These are phyloP conservation scores for Haplosporangium sp. DNA, from an alignment of 371 early-diverging fungal species.

Conservation along the genomic window DNA sequence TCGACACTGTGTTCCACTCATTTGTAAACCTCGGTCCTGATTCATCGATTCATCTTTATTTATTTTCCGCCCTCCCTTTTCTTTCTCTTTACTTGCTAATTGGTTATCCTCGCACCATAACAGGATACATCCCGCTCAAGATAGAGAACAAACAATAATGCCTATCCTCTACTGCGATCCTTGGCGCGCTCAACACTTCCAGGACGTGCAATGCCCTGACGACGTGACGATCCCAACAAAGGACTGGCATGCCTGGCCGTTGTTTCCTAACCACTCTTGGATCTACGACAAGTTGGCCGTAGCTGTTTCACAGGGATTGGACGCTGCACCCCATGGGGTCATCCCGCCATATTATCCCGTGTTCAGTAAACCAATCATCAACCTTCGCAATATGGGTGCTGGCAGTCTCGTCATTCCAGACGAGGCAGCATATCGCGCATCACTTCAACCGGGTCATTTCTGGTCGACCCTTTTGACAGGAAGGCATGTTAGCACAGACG, in stretches of 20 bases:
- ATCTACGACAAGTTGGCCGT: conserved; percentile 24
- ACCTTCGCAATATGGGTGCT: conserved; percentile 23
- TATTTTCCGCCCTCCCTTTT: too few species aligned
- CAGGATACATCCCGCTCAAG: too few species aligned
- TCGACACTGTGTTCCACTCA: too few species aligned
- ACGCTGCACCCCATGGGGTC: conserved; percentile 33
- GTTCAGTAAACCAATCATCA: conserved; percentile 33
- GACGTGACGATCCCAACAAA: conserved; percentile 17
- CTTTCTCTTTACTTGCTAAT: too few species aligned
- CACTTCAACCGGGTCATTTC: conserved; percentile 27
- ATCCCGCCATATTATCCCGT: conserved; percentile 18
- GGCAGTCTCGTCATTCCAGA: conserved; percentile 21
- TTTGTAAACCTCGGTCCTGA: too few species aligned
- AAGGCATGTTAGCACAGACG: conserved; percentile 25
- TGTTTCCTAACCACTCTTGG: conserved; percentile 27
- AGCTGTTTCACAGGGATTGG: conserved; percentile 17
- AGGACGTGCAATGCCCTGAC: conserved; percentile 16
- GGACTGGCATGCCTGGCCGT: conserved; percentile 11
- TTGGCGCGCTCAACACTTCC: conserved; percentile 20
- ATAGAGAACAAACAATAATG: neutral
- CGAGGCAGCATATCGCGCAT: conserved; percentile 13
- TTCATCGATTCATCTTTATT: too few species aligned
- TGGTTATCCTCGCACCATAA: too few species aligned
- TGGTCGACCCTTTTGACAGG: conserved; percentile 23
- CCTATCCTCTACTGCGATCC: conserved; percentile 14